Evolutionary conservation across 768 basidiomycete genomes (phyloP), one percentile per base, ranked within the genome.

Genomic region (Lactifluus echinatus): DNA sequence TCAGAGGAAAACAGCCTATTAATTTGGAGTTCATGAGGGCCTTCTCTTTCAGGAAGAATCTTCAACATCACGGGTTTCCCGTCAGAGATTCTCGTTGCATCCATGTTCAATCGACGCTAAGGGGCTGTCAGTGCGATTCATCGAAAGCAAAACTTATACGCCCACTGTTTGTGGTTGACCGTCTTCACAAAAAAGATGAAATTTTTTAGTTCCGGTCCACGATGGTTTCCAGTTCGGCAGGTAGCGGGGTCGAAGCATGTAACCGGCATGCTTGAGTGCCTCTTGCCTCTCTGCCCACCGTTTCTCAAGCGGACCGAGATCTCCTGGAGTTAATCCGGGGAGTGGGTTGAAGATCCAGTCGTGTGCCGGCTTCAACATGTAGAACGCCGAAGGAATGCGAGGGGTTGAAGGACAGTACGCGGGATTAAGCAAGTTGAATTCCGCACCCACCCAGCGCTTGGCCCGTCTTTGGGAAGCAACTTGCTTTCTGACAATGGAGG

Each of bases 1-100:
- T 46, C 52, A 2, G 52, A 24, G 10, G 56, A 49, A 15, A 61
- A 49, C 3, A 47, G 17, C 3, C 15, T 34, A 15, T 53, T 49
- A 1, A 61, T 39, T 29, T 56, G 46, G 34, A 58, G 45, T n/a
- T 61, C 60, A 34, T 53, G n/a, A 11, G 56, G 51, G 8, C 50
- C 51, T n/a, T 57, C 56, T 2, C 33, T 15, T 7, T 15, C 12
- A 2, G 17, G 17, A 11, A 53, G 44, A 5, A 14, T 33, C 37
- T 57, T 57, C 44, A 57, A 29, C 36, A 57, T 40, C 24, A 57
- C 56, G 8, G 37, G 23, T 40, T 26, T 31, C 3, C 51, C 50
- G 19, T 57, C 56, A 12, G 56, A 40, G 17, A 57, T 57, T 21
- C 56, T 43, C 10, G 56, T 51, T 12, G 56, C 56, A 17, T 57